phyloP scores from a whole-genome alignment of 2,329 filamentous ascomycete genomes.

The Chaetothyriales sp. region DNA sequence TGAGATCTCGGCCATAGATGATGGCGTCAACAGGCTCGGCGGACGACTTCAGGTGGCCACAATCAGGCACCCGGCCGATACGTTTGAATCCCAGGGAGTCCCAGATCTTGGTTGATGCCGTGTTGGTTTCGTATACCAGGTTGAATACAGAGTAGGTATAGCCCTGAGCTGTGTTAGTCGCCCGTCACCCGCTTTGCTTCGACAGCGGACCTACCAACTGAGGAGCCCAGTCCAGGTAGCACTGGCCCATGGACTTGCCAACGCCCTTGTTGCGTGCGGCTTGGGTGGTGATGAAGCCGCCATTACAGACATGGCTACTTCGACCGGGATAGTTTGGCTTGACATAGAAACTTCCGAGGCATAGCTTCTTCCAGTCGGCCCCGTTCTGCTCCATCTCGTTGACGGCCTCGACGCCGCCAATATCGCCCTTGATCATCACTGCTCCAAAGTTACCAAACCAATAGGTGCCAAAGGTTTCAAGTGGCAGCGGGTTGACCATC shows the following conservation, averaged over 20 bases:
- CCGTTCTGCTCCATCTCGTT: conserved; percentile 35
- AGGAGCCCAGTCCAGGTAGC: conserved; percentile 63
- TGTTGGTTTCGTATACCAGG: conserved; percentile 84
- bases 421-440: conserved; percentile 69
- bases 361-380: conserved; percentile 64
- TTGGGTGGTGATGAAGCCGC: conserved; percentile 60
- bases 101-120: conserved; percentile 81
- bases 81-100: conserved; percentile 84
- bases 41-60: conserved; percentile 54
- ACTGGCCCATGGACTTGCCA: conserved; percentile 59
- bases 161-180: conserved; percentile 35
- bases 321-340: conserved; percentile 86
- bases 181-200: conserved; percentile 2
- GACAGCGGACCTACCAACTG: conserved; percentile 33
- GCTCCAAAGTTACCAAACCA: conserved; percentile 88
- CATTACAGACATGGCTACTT: conserved; percentile 74
- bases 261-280: conserved; percentile 59
- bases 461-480: conserved; percentile 63
- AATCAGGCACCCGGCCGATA: conserved; percentile 65
- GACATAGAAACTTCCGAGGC: conserved; percentile 82
- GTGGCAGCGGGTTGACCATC: conserved; percentile 60
- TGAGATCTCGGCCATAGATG: conserved; percentile 54
- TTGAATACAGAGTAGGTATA: conserved; percentile 93
- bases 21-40: conserved; percentile 58
- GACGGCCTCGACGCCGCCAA: conserved; percentile 45